Percentiles rank a stretch among this genome's conserved stretches.
phyloP scores from a whole-genome alignment of 345 rosid genomes.

The Heritiera fomes region DNA sequence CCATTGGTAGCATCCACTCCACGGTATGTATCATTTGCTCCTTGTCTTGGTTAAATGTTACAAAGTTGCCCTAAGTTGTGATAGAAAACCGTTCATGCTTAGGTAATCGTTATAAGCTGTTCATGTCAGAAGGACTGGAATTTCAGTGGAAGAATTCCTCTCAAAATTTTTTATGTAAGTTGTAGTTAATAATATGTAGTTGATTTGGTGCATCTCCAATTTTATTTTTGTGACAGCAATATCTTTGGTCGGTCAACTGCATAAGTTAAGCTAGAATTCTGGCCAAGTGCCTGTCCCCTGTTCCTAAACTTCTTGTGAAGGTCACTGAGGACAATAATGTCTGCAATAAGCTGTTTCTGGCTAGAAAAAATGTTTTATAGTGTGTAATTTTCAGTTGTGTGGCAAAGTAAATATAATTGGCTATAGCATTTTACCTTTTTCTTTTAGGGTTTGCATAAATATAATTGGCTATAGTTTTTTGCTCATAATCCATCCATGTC shows the following conservation, averaged over 20 bases:
- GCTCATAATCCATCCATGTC: neutral
- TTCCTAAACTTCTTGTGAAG: neutral
- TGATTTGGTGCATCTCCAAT: constrained; percentile 7
- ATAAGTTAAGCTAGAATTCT: neutral
- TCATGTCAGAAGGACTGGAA: constrained; percentile 43
- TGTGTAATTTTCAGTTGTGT: neutral
- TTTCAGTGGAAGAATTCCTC: constrained; percentile 36
- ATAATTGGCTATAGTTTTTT: neutral
- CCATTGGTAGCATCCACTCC: constrained; percentile 68
- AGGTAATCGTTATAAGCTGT: constrained; percentile 54
- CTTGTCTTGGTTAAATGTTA: neutral
- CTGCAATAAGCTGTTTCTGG: neutral
- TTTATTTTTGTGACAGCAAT: neutral
- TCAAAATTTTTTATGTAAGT: constrained; percentile 60
- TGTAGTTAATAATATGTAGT: constrained; percentile 8
- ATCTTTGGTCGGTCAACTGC: neutral
- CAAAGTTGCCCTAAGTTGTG: constrained; percentile 16
- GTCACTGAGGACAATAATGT: neutral
- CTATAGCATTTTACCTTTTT: neutral
- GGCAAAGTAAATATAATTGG: neutral
- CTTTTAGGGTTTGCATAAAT: neutral
- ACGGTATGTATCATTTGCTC: constrained; percentile 39
- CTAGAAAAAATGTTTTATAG: neutral
- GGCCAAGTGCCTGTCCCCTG: neutral
- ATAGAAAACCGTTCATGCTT: constrained; percentile 17